These are phyloP conservation scores for Rhynchospora tenuis DNA, from an alignment of 176 grass and related monocot genomes.

Conservation along the genomic window DNA sequence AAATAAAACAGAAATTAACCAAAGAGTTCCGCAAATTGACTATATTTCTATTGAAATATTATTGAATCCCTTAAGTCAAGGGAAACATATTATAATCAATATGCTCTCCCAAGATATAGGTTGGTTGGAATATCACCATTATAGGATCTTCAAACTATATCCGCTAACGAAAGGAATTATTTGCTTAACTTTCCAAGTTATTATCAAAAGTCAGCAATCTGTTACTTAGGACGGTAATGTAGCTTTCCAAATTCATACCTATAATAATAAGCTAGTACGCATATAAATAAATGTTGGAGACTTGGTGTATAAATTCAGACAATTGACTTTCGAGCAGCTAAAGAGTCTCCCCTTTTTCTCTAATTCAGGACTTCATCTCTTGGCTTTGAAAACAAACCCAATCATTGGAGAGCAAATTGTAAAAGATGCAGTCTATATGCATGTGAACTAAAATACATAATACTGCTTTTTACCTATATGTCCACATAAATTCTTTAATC, in stretches of 20 bases:
- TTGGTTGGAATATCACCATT: constrained; percentile 1
- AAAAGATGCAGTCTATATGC: neutral
- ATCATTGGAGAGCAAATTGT: constrained; percentile 22
- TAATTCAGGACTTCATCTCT: neutral
- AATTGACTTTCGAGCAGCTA: constrained; percentile 7
- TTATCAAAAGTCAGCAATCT: neutral
- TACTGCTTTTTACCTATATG: neutral
- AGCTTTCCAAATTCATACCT: neutral
- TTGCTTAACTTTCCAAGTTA: neutral
- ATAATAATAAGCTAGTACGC: neutral
- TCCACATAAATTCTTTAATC: neutral
- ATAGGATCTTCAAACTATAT: neutral
- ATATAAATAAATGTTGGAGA: neutral
- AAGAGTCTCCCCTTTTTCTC: constrained; percentile 3
- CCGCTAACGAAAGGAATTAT: neutral
- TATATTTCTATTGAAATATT: neutral
- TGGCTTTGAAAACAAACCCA: constrained; percentile 5
- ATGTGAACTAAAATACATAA: neutral
- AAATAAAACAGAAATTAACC: neutral
- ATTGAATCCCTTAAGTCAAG: neutral
- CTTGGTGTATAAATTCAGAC: constrained; percentile 13
- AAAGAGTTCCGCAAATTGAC: neutral
- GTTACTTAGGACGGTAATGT: neutral
- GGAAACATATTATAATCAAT: neutral
- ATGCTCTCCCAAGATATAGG: neutral